A percentile compares a stretch with the other conserved stretches of the same genome.
phyloP scores from a whole-genome alignment of 345 rosid genomes.

The Citrus inodora region DNA sequence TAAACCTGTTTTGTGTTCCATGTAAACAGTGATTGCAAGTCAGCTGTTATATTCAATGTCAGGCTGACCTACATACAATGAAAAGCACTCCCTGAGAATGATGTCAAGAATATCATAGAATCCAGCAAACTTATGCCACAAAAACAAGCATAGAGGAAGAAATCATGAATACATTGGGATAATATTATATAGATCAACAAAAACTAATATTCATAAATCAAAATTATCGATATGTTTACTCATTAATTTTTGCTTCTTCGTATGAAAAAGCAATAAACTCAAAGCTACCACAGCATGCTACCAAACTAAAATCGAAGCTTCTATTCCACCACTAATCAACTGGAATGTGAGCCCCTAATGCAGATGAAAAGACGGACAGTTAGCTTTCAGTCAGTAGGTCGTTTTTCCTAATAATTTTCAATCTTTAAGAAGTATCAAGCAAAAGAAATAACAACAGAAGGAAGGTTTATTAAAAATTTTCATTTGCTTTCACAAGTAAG shows the following conservation, averaged over 20 bases:
- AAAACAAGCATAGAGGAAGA: not conserved
- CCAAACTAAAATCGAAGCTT: not conserved
- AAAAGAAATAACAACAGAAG: no score
- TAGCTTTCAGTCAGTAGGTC: not conserved
- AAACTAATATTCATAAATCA: not conserved
- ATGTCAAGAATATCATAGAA: not conserved
- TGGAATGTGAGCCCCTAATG: not conserved
- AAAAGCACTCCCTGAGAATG: constrained; percentile 11
- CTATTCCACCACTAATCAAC: not conserved
- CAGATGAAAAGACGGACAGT: not conserved
- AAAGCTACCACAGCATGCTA: not conserved
- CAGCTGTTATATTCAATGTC: constrained; percentile 80
- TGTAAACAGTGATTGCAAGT: constrained; percentile 81
- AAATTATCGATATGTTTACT: not conserved
- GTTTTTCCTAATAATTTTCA: not conserved
- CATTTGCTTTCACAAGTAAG: no score
- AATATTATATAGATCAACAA: not conserved
- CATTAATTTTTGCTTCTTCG: not conserved
- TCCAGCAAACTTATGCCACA: not conserved
- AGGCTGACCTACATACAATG: constrained; percentile 69
- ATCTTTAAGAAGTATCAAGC: not conserved
- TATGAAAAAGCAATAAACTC: not conserved
- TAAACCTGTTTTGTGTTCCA: constrained; percentile 99
- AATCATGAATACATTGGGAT: not conserved
- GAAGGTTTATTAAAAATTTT: no score